Conservation (phyloP, 2,329 filamentous ascomycete genomes). For the Xylariaceae sp. region DNA sequence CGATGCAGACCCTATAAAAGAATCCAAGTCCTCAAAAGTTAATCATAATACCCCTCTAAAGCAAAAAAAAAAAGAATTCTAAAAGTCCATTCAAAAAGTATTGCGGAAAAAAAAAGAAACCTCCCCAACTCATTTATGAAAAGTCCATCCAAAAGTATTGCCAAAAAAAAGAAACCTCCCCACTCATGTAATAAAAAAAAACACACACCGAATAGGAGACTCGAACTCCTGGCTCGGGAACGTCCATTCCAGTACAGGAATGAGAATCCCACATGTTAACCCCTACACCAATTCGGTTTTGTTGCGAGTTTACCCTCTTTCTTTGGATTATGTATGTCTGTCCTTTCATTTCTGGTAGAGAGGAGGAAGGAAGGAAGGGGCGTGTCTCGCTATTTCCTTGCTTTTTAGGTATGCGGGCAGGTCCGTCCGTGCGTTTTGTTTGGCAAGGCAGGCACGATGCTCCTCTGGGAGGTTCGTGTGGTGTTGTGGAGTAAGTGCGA, state of each 20-base stretch:
- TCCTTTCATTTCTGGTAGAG: not conserved
- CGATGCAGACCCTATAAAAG: no score
- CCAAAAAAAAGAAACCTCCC: not conserved
- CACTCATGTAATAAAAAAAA: not conserved
- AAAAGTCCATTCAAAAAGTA: no score
- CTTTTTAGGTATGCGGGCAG: not conserved
- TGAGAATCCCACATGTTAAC: conserved; percentile 19
- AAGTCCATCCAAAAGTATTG: no score
- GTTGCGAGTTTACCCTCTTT: not conserved
- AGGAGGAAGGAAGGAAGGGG: not conserved
- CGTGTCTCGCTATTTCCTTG: not conserved
- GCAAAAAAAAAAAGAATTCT: no score
- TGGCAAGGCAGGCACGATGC: no score
- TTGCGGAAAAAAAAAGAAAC: no score
- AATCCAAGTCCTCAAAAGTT: no score
- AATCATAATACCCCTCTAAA: no score
- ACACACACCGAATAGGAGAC: conserved; percentile 18
- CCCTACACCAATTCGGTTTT: conserved; percentile 19
- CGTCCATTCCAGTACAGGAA: not conserved
- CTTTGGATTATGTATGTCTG: not conserved
- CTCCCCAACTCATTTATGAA: no score
- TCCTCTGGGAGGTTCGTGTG: no score
- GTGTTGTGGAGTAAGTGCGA: no score
- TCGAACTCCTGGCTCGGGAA: conserved; percentile 17
- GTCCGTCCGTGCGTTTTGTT: not conserved